These are phyloP conservation scores for Kodamaea ohmeri DNA, from an alignment of 1,139 yeast species.

Conservation along the genomic window DNA sequence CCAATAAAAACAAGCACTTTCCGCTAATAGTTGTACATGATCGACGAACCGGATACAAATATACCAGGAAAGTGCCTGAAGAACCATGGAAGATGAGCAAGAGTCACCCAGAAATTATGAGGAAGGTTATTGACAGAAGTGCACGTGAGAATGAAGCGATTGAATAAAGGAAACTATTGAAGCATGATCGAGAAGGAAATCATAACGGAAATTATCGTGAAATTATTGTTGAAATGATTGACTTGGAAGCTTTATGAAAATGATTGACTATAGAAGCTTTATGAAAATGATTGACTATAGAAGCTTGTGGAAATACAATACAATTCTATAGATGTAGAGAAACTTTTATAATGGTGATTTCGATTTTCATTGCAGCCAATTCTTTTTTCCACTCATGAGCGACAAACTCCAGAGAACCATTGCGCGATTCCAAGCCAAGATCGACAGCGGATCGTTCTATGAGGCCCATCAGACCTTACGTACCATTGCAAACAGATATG, in stretches of 20 bases:
- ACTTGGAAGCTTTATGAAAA: too few species aligned
- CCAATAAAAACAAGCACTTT: not conserved
- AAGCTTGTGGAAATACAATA: too few species aligned
- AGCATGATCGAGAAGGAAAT: too few species aligned
- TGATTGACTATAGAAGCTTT: too few species aligned
- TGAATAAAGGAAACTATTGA: not conserved
- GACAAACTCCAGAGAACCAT: slow-evolving; percentile 57
- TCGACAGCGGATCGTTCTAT: slow-evolving; percentile 73
- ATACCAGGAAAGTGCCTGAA: not conserved
- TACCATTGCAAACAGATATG: slow-evolving; percentile 82
- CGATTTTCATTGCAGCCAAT: not conserved
- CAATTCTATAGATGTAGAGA: too few species aligned
- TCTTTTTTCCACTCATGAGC: slow-evolving; percentile 18
- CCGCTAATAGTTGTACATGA: not conserved
- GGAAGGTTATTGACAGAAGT: too few species aligned
- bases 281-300: too few species aligned
- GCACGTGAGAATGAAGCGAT: not conserved
- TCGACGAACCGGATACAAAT: not conserved
- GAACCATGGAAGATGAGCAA: not conserved
- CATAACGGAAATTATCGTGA: too few species aligned
- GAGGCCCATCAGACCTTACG: slow-evolving; percentile 95
- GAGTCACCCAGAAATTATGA: not conserved
- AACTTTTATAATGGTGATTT: too few species aligned
- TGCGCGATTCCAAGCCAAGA: slow-evolving; percentile 64
- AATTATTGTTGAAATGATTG: too few species aligned